Base-by-base conservation (phyloP, 2,329 filamentous ascomycete genomes). In the Alternaria atra region DNA sequence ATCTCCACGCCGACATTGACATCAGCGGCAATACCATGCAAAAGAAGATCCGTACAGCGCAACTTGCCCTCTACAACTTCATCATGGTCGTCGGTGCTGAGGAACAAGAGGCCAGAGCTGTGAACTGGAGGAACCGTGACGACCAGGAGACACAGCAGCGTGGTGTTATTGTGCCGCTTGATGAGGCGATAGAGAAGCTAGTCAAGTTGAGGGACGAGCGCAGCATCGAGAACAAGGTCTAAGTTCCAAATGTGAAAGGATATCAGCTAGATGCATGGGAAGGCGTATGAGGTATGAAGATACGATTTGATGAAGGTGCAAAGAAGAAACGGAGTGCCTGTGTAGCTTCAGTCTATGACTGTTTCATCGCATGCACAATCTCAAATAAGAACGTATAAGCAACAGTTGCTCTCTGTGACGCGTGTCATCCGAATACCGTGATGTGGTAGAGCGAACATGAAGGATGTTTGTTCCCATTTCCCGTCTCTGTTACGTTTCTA, bases 1-100 rank as follows among this genome's bases (percentile, higher is more conserved):
- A 84, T 50, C 87, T 94, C 79, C 91, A 90, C 73, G 87, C 88
- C 74, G 90, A 92, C 76, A 84, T 90, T 60, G 90, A 92, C 75
- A 83, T 90, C 52, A 86, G 86, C 68, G 88, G 90, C 72, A 93
- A 94, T 81, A 95, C 91, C 6, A 88, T 95, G 81, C 90, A 93
- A 79, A 94, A 95, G 87, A 95, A 95, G 87, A 93, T 95, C 69
- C 89, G 91, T 70, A 93, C 87, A 57, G 92, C 89, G 13, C 92
- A 95, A 80, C 79, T 94, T 71, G 85, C 89, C 53, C 90, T 93
- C 80, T 94, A 94, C 83, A 94, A 94, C 83, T 93, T 91, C 79
- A 91, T 93, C 71, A 91, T 94, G 72, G 87, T 90, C 35, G 86
- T 90, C 17, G 88, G 88, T 58, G 87, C 86, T 4, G 81, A 87